Base-by-base conservation (phyloP, 768 basidiomycete genomes). In the Tremella mesenterica region DNA sequence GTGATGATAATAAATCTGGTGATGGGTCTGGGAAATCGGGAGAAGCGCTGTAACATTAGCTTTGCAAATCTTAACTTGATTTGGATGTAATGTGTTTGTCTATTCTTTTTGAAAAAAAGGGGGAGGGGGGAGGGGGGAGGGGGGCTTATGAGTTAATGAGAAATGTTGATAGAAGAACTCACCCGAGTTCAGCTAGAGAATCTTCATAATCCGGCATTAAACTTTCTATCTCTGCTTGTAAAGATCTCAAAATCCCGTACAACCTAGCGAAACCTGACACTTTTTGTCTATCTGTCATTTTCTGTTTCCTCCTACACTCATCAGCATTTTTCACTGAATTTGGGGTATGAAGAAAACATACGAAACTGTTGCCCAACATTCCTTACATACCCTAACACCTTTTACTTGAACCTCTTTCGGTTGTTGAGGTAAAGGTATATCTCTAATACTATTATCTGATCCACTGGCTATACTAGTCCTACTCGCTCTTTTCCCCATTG, bases 201-300 rank as follows among this genome's bases (percentile, higher is more conserved):
- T 93, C 90, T 62, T 93, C 88, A 69, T 93, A 92, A 58, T 84
- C 82, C 2, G 90, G 89, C 3, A 97, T 78, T 1, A 81, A 75
- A 28, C 85, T 85, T 67, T 89, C 86, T n/a, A 97, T 91, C 60
- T 96, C 91, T 49, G 80, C 79, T 75, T 99, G 91, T 7, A 95
- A 75, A 33, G 65, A 70, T 31, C 88, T 75, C 55, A 97, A 82
- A 0, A 80, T 80, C 80, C 89, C 71, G 44, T 95, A 86, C 26
- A 92, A 76, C 61, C 79, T 79, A 23, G 80, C 75, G 69, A 87
- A 84, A 0, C 79, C 71, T 6, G 86, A 85, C 2, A 81, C 76
- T 34, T 76, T 75, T 3, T 73, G 68, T 1, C 77, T 75, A 63
- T 89, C 85, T 44, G 84, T 81, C 51, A 79, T 78, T 66, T 88